These are phyloP conservation scores for Cornus kousa DNA, from an alignment of 148 eudicot species.

Conservation along the genomic window DNA sequence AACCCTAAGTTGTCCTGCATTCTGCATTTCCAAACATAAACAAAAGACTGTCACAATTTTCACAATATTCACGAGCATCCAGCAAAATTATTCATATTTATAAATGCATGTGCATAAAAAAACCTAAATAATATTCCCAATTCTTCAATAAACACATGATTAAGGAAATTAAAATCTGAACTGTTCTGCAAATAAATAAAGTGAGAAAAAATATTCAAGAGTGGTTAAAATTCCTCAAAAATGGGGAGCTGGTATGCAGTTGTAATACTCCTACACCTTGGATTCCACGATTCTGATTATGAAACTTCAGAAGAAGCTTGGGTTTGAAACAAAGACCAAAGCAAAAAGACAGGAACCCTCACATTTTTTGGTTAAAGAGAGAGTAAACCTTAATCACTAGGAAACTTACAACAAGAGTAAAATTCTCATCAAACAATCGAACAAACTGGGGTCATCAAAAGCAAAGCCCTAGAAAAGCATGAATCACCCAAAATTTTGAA, in stretches of 20 bases:
- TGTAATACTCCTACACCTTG: not conserved
- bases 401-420: not conserved
- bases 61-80: not conserved
- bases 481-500: not conserved
- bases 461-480: constrained; percentile 13
- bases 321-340: too few relatives aligned
- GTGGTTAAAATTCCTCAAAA: not conserved
- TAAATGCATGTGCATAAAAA: not conserved
- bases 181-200: not conserved
- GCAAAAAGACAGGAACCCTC: not conserved
- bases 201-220: not conserved
- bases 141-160: not conserved
- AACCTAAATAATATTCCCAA: not conserved
- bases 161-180: not conserved
- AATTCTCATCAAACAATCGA: not conserved
- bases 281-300: not conserved
- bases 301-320: not conserved
- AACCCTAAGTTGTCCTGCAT: constrained; percentile 77
- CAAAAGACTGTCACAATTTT: not conserved
- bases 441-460: not conserved
- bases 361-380: not conserved
- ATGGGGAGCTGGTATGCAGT: not conserved
- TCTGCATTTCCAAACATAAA: constrained; percentile 43
- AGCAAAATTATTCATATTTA: not conserved
- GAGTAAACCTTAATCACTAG: too few relatives aligned